Evolutionary conservation across 768 basidiomycete species (phyloP).

Genomic region (Clitopilus hobsonii): DNA sequence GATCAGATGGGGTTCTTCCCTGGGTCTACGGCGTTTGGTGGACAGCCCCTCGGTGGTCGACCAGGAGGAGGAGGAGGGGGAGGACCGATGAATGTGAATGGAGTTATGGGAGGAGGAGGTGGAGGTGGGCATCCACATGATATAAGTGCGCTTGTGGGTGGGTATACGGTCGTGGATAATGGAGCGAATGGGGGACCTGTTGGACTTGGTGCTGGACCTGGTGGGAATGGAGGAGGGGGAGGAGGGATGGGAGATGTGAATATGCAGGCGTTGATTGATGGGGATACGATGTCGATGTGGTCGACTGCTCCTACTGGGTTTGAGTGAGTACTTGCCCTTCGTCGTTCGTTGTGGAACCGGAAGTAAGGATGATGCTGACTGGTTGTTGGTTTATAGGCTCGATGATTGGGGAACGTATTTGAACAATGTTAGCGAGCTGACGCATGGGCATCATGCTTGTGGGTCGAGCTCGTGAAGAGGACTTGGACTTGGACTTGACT

Average conservation of each 20-base stretch:
- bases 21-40: not conserved
- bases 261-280: constrained; percentile 29
- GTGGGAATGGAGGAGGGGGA: no score
- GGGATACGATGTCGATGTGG: constrained; percentile 64
- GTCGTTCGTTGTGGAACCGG: not conserved
- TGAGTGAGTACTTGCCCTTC: constrained; percentile 40
- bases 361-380: not conserved
- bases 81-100: not conserved
- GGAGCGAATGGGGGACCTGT: not conserved
- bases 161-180: not conserved
- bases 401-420: constrained; percentile 44
- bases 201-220: not conserved
- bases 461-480: not conserved
- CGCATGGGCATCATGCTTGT: constrained; percentile 17
- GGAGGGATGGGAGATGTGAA: constrained; percentile 2
- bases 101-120: not conserved
- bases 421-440: constrained; percentile 34
- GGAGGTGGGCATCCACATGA: not conserved
- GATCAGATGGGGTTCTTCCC: constrained; percentile 16
- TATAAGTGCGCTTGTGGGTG: not conserved
- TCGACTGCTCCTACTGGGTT: constrained; percentile 60
- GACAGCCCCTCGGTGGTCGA: not conserved
- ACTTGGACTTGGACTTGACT: no score
- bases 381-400: constrained; percentile 21
- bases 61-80: not conserved